Evolutionary conservation across 352 stramenopile species (phyloP), one percentile per base, ranked within the genome.

Genomic region (Globisporangium splendens): DNA sequence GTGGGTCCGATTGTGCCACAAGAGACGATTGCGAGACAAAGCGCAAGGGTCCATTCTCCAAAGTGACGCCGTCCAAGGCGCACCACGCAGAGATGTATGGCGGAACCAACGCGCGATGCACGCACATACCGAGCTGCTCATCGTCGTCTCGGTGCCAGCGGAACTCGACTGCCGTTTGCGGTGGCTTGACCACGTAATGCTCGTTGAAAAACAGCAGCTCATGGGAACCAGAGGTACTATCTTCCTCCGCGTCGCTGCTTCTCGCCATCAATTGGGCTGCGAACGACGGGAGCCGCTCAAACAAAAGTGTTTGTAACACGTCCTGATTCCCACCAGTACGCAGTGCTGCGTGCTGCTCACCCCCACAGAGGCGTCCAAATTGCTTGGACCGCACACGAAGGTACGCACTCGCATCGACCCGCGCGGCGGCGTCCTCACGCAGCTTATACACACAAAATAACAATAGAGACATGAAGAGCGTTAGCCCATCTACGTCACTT

Each of bases 111-210:
- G 68, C 56, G 14, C 75, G 76, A 24, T 89, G 77, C 21, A 90
- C 63, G 38, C 77, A 89, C 79, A 91, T 91, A 14, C 60, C 74
- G 4, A 90, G 74, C 49, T 91, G 82, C 56, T 91, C 80, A 33
- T 88, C 77, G 50, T 88, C 79, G 53, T 91, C 82, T 41, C 73
- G 79, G 65, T 91, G 82, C 82, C 82, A 91, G 7, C 77, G 74
- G 47, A 92, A 90, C 56, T 88, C 73, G 21, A 88, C 78, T 21
- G 66, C 50, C 1, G 75, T 76, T 11, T 65, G 52, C 7, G 79
- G 70, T 2, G 82, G 82, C 46, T 92, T 90, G 54, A 89, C 72
- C 20, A 92, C 75, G 54, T 86, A 92, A 54, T 92, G 82, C 55
- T 92, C 82, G 50, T 90, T 90, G 66, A 92, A 90, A 52, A 90